Base-by-base conservation (phyloP, 169 alveolate genomes). In the Plasmodium gonderi region DNA sequence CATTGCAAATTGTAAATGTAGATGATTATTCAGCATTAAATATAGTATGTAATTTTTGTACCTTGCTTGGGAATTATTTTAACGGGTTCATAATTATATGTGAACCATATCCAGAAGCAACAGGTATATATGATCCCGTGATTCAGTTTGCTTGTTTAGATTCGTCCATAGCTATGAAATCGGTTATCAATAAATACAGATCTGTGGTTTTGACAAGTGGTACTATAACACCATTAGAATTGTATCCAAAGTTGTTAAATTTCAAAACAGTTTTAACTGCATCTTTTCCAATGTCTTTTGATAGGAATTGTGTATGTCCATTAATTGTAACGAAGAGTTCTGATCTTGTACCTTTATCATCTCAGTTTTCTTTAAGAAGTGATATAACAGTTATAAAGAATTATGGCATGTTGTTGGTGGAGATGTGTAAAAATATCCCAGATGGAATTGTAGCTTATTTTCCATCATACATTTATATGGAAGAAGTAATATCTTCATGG, bases 381-480 rank as follows among this genome's bases (percentile, higher is more conserved):
- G 99, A 98, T 83, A 90, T 94, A 49, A 95, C 97, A 31, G 98
- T 98, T 38, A 95, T 98, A 12, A 95, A 99, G 54, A 98, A 98
- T 91, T 98, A 98, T 92, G 99, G 99, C 4, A 95, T 95, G 29
- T 95, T 98, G 31, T 93, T 98, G 7, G 94, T 97, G 1, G 99
- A 98, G 79, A 96, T 98, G 60, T 95, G 98, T 80, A 96, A 94
- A 74, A 91, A 94, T 47, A 98, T 98, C 0, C 99, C 99, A 3
- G 99, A 98, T 95, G 99, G 99, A 0, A 95, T 98, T 7, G 99
- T 99, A 0, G 98, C 99, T 42, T 99, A 98, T 97, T 98, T 99
- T 95, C 98, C 99, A 8, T 97, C 99, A 12, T 98, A 98, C 91
- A 95, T 97, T 45, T 97, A 97, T 85, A 97, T 98, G 99, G 99